Base-by-base conservation (phyloP, 371 early-diverging fungal species). In the Mucor indicus region DNA sequence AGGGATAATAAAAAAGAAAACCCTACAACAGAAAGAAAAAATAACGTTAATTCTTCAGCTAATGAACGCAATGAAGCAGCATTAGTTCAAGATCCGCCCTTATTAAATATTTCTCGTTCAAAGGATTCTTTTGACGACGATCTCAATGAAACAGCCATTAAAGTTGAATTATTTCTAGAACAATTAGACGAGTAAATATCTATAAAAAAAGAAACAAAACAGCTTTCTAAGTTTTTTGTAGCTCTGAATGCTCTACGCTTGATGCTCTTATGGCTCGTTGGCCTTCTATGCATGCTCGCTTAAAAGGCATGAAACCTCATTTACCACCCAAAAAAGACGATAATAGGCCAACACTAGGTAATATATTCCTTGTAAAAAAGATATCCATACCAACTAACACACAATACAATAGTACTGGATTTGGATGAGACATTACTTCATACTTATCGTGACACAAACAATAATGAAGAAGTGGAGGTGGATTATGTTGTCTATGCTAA, bases 361-460 rank as follows among this genome's bases (percentile, higher is more conserved):
- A 53, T 30, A n/a, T 29, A 20, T 35, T 30, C 11, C 24, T 32
- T 27, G 1, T 15, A 10, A 20, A 17, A 15, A 38, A 8, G 15
- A 33, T 13, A 36, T 45, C 41, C n/a, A n/a, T n/a, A n/a, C n/a
- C n/a, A n/a, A n/a, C n/a, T n/a, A n/a, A n/a, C n/a, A n/a, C n/a
- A n/a, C n/a, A n/a, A n/a, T n/a, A n/a, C n/a, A 23, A 25, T 38
- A 73, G 74, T 73, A 8, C 55, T 73, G 4, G 74, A 73, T 38
- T 42, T 73, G 36, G 74, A 73, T 44, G 74, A 73, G 47, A 73
- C 74, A 4, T 41, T 73, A 16, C 27, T 73, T 19, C 67, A 73
- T 54, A 67, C 74, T 2, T 69, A 69, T 30, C 54, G 54, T 25
- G 51, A 55, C n/a, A 33, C 33, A 15, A 48, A 53, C 29, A 42